Conservation (phyloP, 768 basidiomycete species). For the Termitomyces sp. region DNA sequence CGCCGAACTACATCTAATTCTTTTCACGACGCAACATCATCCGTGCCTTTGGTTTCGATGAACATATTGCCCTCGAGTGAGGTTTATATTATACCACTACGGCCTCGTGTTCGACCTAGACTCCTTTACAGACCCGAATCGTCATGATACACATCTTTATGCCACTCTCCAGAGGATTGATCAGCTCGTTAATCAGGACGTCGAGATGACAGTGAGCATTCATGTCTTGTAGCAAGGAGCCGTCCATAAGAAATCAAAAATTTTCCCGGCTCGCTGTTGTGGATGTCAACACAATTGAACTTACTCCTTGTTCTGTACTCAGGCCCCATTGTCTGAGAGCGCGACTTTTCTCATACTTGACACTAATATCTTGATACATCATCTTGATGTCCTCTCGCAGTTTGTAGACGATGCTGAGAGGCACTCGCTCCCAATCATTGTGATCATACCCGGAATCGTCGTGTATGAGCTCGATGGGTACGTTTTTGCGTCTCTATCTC, state of each 20-base stretch:
- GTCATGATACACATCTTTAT: slow-evolving; percentile 22
- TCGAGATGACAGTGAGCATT: slow-evolving; percentile 63
- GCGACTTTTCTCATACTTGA: slow-evolving; percentile 59
- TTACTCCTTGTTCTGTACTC: slow-evolving; percentile 4
- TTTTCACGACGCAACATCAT: slow-evolving; percentile 1
- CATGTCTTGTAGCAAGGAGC: background rate
- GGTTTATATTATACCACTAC: background rate
- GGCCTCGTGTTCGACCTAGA: background rate
- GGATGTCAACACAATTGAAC: background rate
- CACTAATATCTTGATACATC: slow-evolving; percentile 72
- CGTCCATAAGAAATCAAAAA: background rate
- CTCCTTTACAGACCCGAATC: slow-evolving; percentile 8
- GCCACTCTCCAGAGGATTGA: slow-evolving; percentile 48
- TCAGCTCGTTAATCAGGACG: slow-evolving; percentile 55
- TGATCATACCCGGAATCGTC: slow-evolving; percentile 72
- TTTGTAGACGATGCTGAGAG: slow-evolving; percentile 61
- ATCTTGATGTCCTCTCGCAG: slow-evolving; percentile 55
- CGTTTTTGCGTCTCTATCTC: slow-evolving; percentile 1
- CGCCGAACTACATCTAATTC: background rate
- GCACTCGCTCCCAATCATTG: slow-evolving; percentile 39
- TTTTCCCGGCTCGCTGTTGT: slow-evolving; percentile 2
- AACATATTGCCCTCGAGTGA: slow-evolving; percentile 10
- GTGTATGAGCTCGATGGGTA: slow-evolving; percentile 76
- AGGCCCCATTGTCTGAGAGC: slow-evolving; percentile 38
- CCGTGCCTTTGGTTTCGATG: background rate